Evolutionary conservation across 2,329 filamentous ascomycete species (phyloP), one percentile per base, ranked within the genome.

Genomic region (Fusarium bulbicola): DNA sequence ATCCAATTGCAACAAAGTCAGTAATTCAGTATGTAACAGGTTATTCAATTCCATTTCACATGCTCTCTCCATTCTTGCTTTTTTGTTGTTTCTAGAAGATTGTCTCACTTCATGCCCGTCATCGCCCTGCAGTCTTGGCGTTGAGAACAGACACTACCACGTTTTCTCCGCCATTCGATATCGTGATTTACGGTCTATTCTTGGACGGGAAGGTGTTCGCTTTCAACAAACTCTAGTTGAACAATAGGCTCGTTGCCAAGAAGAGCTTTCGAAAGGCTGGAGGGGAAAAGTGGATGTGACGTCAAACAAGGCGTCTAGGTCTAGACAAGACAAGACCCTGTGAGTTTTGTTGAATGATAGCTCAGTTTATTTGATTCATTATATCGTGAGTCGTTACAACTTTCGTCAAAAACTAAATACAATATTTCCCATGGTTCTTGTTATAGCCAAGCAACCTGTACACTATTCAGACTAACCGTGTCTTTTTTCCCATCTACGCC

Each of bases 331-430:
- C 34, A 24, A 20, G 36, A 47, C 46, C 36, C 18, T 45, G 49
- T 49, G 49, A 28, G n/a, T 3, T 12, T 24, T 24, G 18, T 45
- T 40, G 24, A 39, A 52, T 21, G 18, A 37, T 30, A 30, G 8
- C n/a, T 16, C 24, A 49, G 26, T 59, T 28, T 50, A 53, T 50
- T 39, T 49, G 18, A 54, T 73, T 74, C 73, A 58, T 76, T 49
- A 75, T 61, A 21, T 76, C 75, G 45, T 76, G 59, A 74, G 52
- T 77, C 75, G 49, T 77, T 62, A 76, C 68, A 71, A 68, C 58
- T 57, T 50, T 73, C 68, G 49, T 75, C 45, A 67, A 53, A 54
- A 39, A 57, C 50, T 68, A 74, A 63, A 59, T 76, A 76, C 72
- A 73, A 60, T 43, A 75, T 26, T 63, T 46, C 66, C 46, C 53